Evolutionary conservation across 306 rosid genomes (phyloP).

Genomic region (Vigna radiata): DNA sequence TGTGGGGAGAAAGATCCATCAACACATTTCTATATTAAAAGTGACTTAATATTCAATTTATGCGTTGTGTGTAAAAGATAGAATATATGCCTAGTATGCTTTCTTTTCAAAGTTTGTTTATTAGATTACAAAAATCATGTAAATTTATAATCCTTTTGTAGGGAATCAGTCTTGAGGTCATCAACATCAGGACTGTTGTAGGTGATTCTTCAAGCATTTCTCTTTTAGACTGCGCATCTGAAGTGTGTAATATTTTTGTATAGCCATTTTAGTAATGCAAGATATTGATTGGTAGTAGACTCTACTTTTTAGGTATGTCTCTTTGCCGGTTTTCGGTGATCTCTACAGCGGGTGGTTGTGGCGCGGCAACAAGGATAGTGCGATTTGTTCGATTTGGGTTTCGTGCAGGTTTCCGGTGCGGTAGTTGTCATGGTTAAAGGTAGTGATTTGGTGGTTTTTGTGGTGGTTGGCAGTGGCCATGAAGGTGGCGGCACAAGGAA

Average conservation of each 20-base stretch:
- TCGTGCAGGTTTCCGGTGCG: too few species aligned
- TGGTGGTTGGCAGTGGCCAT: too few species aligned
- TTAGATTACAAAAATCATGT: slow-evolving; percentile 14
- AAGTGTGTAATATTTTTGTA: slow-evolving; percentile 23
- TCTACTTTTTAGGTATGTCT: too few species aligned
- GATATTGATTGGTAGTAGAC: slow-evolving; percentile 28
- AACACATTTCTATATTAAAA: background rate
- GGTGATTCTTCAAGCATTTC: slow-evolving; percentile 62
- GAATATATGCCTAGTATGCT: background rate
- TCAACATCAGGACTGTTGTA: slow-evolving; percentile 87
- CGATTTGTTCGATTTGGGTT: too few species aligned
- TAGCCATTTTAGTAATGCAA: slow-evolving; percentile 32
- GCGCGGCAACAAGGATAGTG: too few species aligned
- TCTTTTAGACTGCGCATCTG: slow-evolving; percentile 21
- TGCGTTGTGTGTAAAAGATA: background rate
- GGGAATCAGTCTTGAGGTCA: slow-evolving; percentile 88
- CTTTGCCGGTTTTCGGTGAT: too few species aligned
- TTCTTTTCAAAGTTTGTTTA: slow-evolving; percentile 30
- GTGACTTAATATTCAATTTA: background rate
- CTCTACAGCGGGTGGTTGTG: too few species aligned
- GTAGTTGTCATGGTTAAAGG: too few species aligned
- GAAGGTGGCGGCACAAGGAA: too few species aligned
- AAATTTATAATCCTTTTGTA: slow-evolving; percentile 51
- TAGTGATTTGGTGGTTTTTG: too few species aligned
- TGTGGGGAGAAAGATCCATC: background rate